Base-by-base conservation (phyloP, 2,329 filamentous ascomycete genomes). In the Juglanconis sp. region DNA sequence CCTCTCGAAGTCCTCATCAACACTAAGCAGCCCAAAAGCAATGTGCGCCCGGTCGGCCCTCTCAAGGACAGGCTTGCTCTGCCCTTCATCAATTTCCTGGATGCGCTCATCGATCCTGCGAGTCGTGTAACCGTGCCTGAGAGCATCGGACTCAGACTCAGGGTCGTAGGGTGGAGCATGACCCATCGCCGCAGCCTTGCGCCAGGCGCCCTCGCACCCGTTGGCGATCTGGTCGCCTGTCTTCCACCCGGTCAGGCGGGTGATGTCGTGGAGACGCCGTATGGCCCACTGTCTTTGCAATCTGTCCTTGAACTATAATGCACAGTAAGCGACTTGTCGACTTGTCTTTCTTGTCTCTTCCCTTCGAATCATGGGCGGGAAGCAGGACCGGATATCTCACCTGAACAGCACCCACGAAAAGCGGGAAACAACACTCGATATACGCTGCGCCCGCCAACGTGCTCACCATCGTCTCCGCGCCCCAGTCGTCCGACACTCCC, bases 351-450 rank as follows among this genome's bases (percentile, higher is more conserved):
- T 78, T 87, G 85, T 10, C 98, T 85, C 4, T 85, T 93, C 1
- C 92, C 89, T 63, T 96, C 91, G 75, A 98, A 96, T 2, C 96
- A 77, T 5, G 88, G 86, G 68, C 17, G 10, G 42, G 17, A 17
- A 53, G n/a, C 30, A 42, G 11, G 15, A n/a, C 30, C 11, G 15
- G 36, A 40, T 34, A 48, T 66, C 73, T 67, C 74, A 87, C 85
- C 78, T 88, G 85, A 10, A 98, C 85, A 4, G 85, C 94, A 1
- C 92, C 89, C 63, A 97, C 92, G 75, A 98, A 97, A 1, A 96
- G 78, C 4, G 88, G 87, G 68, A 97, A 89, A 4, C 87, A 87
- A 67, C 87, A 86, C 73, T 98, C 94, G 61, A 92, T 92, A 30
- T 96, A 82, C 0, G 90, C 91, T 0, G 90, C 90, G 5, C 90